These are phyloP conservation scores for Zygnema circumcarinatum DNA, from an alignment of 139 green algal genomes.

Conservation along the genomic window DNA sequence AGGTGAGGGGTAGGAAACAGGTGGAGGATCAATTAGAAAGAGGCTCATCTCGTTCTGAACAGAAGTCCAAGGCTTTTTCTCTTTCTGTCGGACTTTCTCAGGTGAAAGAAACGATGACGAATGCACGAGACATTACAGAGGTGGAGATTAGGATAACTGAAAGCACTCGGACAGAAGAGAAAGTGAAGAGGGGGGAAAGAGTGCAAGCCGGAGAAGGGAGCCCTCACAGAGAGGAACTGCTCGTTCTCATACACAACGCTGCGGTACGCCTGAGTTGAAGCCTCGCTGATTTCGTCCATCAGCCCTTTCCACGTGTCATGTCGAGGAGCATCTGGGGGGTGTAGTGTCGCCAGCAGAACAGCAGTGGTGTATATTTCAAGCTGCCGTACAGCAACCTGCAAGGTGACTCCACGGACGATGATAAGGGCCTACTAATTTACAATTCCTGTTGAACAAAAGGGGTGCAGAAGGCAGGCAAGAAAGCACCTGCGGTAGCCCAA, in stretches of 20 bases:
- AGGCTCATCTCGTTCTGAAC: no score
- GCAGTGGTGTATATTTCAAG: constrained; percentile 59
- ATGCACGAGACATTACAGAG: not conserved
- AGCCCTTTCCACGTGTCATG: constrained; percentile 14
- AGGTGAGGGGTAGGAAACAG: no score
- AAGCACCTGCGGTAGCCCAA: constrained; percentile 63
- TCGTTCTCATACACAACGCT: constrained; percentile 45
- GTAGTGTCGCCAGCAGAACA: constrained; percentile 50
- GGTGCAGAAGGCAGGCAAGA: no score
- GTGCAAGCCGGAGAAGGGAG: not conserved
- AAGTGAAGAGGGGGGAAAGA: not conserved
- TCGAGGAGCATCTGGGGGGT: constrained; percentile 22
- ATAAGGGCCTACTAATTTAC: no score
- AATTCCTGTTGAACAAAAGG: no score
- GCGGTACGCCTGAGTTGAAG: constrained; percentile 39
- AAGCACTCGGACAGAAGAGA: no score
- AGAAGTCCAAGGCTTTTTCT: no score
- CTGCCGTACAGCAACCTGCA: constrained; percentile 43
- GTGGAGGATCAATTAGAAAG: constrained; percentile 47
- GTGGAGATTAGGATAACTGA: not conserved
- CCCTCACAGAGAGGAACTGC: constrained; percentile 27
- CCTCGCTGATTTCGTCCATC: constrained; percentile 45
- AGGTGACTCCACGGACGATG: no score
- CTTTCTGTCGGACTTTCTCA: no score
- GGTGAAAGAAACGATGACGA: not conserved